Conservation (phyloP, 139 green algal genomes). For the Tetratostichococcus sp. region DNA sequence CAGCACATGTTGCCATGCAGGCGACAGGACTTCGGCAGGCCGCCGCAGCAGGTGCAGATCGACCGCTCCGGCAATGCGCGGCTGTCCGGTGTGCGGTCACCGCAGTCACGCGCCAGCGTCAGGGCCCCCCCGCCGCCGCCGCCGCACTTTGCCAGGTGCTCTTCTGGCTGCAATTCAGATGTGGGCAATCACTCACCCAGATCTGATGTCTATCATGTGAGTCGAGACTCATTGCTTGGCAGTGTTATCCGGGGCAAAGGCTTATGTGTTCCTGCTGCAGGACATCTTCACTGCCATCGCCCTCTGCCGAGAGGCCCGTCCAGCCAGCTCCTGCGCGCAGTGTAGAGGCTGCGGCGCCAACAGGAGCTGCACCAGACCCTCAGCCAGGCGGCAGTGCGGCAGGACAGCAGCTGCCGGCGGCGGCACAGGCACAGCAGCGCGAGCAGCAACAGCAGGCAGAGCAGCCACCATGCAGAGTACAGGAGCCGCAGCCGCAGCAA, state of each 20-base stretch:
- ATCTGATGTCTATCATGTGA: too few relatives aligned
- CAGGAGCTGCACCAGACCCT: not conserved
- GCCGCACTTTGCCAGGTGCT: not conserved
- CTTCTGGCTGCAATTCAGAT: too few relatives aligned
- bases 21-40: not conserved
- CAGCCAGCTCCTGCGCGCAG: not conserved
- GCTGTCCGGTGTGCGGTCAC: not conserved
- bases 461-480: not conserved
- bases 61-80: slow-evolving; percentile 15
- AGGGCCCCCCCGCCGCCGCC: too few relatives aligned
- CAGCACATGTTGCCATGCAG: not conserved
- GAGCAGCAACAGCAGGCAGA: not conserved
- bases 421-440: not conserved
- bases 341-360: too few relatives aligned
- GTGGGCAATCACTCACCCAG: too few relatives aligned
- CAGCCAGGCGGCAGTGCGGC: not conserved
- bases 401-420: not conserved
- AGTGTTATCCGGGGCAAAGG: too few relatives aligned
- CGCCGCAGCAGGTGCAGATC: slow-evolving; percentile 15
- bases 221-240: too few relatives aligned
- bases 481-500: slow-evolving; percentile 4
- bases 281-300: not conserved
- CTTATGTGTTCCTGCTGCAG: not conserved
- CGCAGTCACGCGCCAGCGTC: not conserved
- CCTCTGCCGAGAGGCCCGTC: not conserved